Evolutionary conservation across 495 filamentous ascomycete species (phyloP).

Genomic region (Penicillium antarcticum): DNA sequence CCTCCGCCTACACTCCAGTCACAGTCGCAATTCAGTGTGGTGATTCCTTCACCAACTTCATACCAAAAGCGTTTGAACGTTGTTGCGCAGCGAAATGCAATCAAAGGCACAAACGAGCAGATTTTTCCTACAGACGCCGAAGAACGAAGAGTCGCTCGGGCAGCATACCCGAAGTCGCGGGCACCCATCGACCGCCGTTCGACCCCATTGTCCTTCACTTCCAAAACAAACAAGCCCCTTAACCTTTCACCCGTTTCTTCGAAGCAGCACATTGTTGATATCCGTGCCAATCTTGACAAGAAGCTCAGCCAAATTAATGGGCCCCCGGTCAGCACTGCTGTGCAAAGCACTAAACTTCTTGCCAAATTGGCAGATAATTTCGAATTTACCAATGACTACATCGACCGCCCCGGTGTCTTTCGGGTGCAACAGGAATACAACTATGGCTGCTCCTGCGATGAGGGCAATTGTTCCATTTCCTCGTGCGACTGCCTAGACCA

Average conservation of each 20-base stretch:
- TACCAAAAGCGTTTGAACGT: constrained; percentile 11
- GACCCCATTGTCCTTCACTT: constrained; percentile 1
- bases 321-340: constrained; percentile 21
- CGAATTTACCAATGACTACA: constrained; percentile 42
- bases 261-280: neutral
- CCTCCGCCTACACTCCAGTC: constrained; percentile 5
- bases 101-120: constrained; percentile 17
- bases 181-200: constrained; percentile 14
- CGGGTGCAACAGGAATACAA: constrained; percentile 34
- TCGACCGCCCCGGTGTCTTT: constrained; percentile 32
- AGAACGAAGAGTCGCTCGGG: constrained; percentile 11
- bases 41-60: constrained; percentile 25
- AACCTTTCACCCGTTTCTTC: neutral
- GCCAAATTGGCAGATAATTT: constrained; percentile 32
- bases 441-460: constrained; percentile 37
- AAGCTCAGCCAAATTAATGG: constrained; percentile 29
- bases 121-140: constrained; percentile 27
- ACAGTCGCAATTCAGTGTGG: constrained; percentile 12
- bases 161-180: constrained; percentile 20
- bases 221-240: neutral
- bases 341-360: constrained; percentile 19
- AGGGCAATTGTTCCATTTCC: constrained; percentile 24
- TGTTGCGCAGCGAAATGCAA: neutral
- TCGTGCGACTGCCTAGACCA: constrained; percentile 37
- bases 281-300: constrained; percentile 17